Percentiles rank a stretch among this genome's conserved stretches.
These are phyloP conservation scores for Phaeosphaeria sp. DNA, from an alignment of 2,329 filamentous ascomycete species.

Conservation along the genomic window DNA sequence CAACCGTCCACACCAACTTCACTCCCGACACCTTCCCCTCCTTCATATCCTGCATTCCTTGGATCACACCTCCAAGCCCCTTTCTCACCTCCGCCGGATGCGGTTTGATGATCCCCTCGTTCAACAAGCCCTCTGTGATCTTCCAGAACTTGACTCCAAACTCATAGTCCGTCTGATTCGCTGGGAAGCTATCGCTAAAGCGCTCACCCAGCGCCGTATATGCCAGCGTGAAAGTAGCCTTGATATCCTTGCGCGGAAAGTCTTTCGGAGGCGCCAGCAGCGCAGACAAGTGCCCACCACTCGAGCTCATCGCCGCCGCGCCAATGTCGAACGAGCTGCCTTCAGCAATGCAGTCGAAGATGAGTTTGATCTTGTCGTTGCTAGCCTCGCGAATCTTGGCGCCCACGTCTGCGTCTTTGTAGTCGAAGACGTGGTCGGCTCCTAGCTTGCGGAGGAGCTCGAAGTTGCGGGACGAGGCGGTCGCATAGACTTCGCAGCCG, in stretches of 20 bases:
- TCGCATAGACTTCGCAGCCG: conserved; percentile 54
- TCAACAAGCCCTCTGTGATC: conserved; percentile 29
- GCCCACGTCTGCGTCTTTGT: conserved; percentile 54
- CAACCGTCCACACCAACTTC: conserved; percentile 43
- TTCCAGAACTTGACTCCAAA: conserved; percentile 38
- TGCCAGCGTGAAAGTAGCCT: conserved; percentile 50
- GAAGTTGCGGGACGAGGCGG: conserved; percentile 58
- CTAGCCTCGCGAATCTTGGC: conserved; percentile 57
- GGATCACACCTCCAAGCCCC: conserved; percentile 38
- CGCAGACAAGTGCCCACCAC: conserved; percentile 25
- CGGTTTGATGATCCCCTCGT: conserved; percentile 40
- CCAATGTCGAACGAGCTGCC: conserved; percentile 23
- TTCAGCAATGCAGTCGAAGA: conserved; percentile 57
- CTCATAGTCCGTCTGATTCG: conserved; percentile 33
- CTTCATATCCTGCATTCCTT: conserved; percentile 43
- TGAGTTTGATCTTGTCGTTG: conserved; percentile 52
- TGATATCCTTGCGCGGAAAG: conserved; percentile 53
- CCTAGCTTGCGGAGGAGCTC: conserved; percentile 56
- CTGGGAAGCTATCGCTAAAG: conserved; percentile 40
- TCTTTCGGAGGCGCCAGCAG: conserved; percentile 30
- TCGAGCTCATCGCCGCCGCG: conserved; percentile 30
- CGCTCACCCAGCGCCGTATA: conserved; percentile 54
- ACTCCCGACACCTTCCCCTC: conserved; percentile 42
- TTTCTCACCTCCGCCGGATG: conserved; percentile 38
- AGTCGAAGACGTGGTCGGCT: conserved; percentile 59